phyloP scores from a whole-genome alignment of 768 basidiomycete species.

The Tulasnella sp. region DNA sequence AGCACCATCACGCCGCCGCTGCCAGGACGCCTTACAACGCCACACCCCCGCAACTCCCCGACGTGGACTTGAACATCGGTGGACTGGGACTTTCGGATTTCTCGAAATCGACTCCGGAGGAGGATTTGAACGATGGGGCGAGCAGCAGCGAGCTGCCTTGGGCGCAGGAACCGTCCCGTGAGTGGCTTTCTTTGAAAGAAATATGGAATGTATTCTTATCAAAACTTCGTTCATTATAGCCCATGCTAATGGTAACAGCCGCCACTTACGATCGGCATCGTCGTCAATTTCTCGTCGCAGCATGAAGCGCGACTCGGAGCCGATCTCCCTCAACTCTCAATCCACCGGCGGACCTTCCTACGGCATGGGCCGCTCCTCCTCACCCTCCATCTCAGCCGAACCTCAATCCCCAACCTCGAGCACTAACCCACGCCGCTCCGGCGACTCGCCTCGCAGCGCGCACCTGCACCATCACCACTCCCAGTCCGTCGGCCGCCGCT shows the following conservation, averaged over 20 bases:
- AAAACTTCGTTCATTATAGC: slow-evolving; percentile 1
- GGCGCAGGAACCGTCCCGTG: slow-evolving; percentile 20
- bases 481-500: slow-evolving; percentile 49
- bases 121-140: slow-evolving; percentile 15
- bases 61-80: slow-evolving; percentile 20
- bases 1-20: not conserved
- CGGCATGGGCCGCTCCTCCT: not conserved
- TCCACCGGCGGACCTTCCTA: not conserved
- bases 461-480: slow-evolving; percentile 48
- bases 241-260: slow-evolving; percentile 22
- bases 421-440: slow-evolving; percentile 52
- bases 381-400: slow-evolving; percentile 22
- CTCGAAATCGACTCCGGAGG: not conserved
- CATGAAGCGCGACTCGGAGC: slow-evolving; percentile 24
- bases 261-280: slow-evolving; percentile 17
- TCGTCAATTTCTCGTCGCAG: slow-evolving; percentile 31
- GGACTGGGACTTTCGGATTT: slow-evolving; percentile 31
- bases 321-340: not conserved
- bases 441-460: slow-evolving; percentile 68
- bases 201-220: not conserved
- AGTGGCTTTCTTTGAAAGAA: not conserved
- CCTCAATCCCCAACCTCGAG: slow-evolving; percentile 25
- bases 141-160: slow-evolving; percentile 27
- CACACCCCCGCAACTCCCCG: slow-evolving; percentile 28
- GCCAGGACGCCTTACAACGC: slow-evolving; percentile 12